phyloP scores from a whole-genome alignment of 2,329 filamentous ascomycete genomes.

The Claviceps maximensis region DNA sequence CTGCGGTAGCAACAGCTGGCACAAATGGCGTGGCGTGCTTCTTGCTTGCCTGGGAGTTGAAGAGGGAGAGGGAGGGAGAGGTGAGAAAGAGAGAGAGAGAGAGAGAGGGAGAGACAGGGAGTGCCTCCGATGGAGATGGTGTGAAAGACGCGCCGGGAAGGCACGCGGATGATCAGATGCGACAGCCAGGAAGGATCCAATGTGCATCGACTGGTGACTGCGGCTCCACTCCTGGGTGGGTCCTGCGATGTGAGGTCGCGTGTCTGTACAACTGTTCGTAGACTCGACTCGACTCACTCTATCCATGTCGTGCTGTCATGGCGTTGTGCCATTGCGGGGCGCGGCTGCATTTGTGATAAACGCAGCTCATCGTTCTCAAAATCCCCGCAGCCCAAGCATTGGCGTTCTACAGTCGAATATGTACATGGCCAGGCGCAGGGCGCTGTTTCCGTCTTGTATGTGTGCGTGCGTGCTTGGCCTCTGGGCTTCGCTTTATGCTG shows the following conservation, averaged over 20 bases:
- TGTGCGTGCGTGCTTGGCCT: background rate
- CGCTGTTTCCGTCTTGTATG: background rate
- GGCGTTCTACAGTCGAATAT: background rate
- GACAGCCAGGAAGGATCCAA: background rate
- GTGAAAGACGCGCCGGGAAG: conserved; percentile 1
- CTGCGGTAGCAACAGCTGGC: background rate
- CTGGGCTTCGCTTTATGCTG: background rate
- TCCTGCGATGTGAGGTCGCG: background rate
- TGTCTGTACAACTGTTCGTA: no score
- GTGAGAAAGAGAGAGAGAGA: background rate
- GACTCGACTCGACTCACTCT: no score
- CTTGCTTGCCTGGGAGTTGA: background rate
- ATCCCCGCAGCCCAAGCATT: background rate
- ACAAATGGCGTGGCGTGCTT: background rate
- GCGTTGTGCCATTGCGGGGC: no score
- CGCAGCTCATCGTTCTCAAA: background rate
- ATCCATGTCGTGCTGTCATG: no score
- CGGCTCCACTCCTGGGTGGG: background rate
- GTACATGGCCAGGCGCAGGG: background rate
- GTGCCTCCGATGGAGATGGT: background rate
- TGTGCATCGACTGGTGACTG: background rate
- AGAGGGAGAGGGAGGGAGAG: background rate
- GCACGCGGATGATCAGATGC: background rate
- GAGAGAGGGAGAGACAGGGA: background rate
- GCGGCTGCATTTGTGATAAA: background rate